phyloP scores from a whole-genome alignment of 306 rosid genomes.

The Malus asiatica region DNA sequence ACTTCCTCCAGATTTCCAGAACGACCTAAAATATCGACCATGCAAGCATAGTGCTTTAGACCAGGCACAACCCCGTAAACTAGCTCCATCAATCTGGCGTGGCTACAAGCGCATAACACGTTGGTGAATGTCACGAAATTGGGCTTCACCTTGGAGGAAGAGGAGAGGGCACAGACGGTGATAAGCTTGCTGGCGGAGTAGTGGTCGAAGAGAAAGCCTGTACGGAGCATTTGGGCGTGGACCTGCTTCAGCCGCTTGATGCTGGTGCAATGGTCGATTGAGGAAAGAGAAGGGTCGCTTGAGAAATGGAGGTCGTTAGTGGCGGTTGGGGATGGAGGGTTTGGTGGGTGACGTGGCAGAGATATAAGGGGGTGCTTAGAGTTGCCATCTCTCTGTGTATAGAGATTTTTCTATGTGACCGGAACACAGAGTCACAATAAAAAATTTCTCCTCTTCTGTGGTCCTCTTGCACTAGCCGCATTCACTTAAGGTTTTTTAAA shows the following conservation, averaged over 20 bases:
- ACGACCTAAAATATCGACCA: slow-evolving; percentile 52
- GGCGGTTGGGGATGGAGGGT: slow-evolving; percentile 9
- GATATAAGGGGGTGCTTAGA: slow-evolving; percentile 10
- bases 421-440: too few species aligned
- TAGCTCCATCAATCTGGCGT: slow-evolving; percentile 47
- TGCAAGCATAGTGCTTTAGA: slow-evolving; percentile 46
- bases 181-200: slow-evolving; percentile 43
- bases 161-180: slow-evolving; percentile 29
- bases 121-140: slow-evolving; percentile 56
- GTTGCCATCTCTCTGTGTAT: slow-evolving; percentile 15
- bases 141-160: slow-evolving; percentile 50
- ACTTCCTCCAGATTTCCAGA: slow-evolving; percentile 53
- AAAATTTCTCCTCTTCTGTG: too few species aligned
- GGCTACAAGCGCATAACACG: slow-evolving; percentile 56
- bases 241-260: slow-evolving; percentile 39
- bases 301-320: slow-evolving; percentile 17
- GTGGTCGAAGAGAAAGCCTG: slow-evolving; percentile 36
- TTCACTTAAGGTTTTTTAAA: too few species aligned
- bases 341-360: slow-evolving; percentile 21
- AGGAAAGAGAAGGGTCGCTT: slow-evolving; percentile 3
- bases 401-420: too few species aligned
- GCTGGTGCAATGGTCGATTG: slow-evolving; percentile 34
- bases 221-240: slow-evolving; percentile 58
- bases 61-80: slow-evolving; percentile 47
- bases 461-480: neutral